phyloP scores from a whole-genome alignment of 1,139 yeast genomes.

The Eremothecium gossypii region DNA sequence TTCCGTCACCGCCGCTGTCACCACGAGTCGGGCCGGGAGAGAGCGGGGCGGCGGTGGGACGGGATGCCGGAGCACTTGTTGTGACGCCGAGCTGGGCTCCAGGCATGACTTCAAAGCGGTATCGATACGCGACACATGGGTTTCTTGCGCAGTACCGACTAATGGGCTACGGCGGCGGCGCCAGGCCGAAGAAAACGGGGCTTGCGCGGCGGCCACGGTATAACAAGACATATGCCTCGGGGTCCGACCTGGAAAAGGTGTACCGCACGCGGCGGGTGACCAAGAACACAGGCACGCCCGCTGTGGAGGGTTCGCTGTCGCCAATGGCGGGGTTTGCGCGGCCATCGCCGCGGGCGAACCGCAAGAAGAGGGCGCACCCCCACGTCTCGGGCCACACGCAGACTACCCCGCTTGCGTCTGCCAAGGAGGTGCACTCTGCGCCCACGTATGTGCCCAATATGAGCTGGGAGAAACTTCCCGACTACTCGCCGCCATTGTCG shows the following conservation, averaged over 20 bases:
- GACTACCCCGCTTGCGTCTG: constrained; percentile 23
- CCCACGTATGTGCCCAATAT: constrained; percentile 32
- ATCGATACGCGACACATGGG: constrained; percentile 9
- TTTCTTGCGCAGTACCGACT: constrained; percentile 13
- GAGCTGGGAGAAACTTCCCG: constrained; percentile 54
- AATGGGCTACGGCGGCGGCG: constrained; percentile 5
- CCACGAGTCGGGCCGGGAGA: constrained; percentile 14
- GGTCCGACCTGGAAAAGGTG: constrained; percentile 13
- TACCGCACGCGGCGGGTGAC: constrained; percentile 15
- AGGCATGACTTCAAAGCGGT: constrained; percentile 7
- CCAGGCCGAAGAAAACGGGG: constrained; percentile 5
- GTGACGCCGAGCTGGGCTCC: constrained; percentile 9
- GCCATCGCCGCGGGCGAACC: constrained; percentile 16
- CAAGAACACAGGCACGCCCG: constrained; percentile 5
- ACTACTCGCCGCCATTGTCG: constrained; percentile 62
- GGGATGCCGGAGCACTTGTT: background rate
- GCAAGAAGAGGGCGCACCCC: constrained; percentile 10
- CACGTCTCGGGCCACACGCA: constrained; percentile 6
- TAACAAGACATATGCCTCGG: constrained; percentile 9
- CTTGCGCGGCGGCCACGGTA: constrained; percentile 6
- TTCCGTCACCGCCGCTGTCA: constrained; percentile 29
- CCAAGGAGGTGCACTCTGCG: constrained; percentile 12
- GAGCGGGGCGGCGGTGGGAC: constrained; percentile 3
- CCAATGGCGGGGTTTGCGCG: constrained; percentile 7
- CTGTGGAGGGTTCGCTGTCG: constrained; percentile 4